Percentiles rank a stretch among this genome's conserved stretches.
Conservation (phyloP, 2,329 filamentous ascomycete genomes). For the Fusarium buharicum region DNA sequence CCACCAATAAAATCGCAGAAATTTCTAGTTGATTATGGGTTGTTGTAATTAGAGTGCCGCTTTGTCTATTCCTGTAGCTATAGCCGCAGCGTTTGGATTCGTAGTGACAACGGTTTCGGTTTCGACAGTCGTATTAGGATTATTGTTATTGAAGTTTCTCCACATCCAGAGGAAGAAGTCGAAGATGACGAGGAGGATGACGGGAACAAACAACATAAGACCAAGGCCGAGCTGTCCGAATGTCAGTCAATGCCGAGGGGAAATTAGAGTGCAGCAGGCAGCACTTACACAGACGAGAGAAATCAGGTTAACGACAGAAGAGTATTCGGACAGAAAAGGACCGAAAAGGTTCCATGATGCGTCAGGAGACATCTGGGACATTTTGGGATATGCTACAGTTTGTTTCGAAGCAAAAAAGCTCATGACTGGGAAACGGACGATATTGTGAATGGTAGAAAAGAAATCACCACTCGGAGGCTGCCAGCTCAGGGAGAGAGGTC, state of each 20-base stretch:
- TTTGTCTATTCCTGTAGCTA: constrained; percentile 42
- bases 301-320: constrained; percentile 50
- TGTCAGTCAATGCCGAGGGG: constrained; percentile 28
- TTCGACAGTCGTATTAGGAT: constrained; percentile 26
- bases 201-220: constrained; percentile 58
- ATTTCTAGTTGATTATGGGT: constrained; percentile 11
- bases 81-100: constrained; percentile 36
- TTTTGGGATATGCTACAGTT: constrained; percentile 32
- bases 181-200: constrained; percentile 59
- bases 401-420: constrained; percentile 35
- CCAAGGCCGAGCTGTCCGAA: constrained; percentile 55
- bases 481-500: constrained; percentile 23
- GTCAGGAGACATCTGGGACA: constrained; percentile 42
- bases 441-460: constrained; percentile 31
- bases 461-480: constrained; percentile 40
- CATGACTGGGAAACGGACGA: constrained; percentile 39
- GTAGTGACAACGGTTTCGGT: constrained; percentile 29
- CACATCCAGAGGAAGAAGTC: constrained; percentile 65
- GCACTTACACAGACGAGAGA: constrained; percentile 54
- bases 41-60: constrained; percentile 30
- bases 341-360: constrained; percentile 43
- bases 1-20: neutral
- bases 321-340: constrained; percentile 46
- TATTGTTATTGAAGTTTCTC: constrained; percentile 52
- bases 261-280: neutral